These are phyloP conservation scores for Orbilia javanica DNA, from an alignment of 2,329 filamentous ascomycete genomes.

Conservation along the genomic window DNA sequence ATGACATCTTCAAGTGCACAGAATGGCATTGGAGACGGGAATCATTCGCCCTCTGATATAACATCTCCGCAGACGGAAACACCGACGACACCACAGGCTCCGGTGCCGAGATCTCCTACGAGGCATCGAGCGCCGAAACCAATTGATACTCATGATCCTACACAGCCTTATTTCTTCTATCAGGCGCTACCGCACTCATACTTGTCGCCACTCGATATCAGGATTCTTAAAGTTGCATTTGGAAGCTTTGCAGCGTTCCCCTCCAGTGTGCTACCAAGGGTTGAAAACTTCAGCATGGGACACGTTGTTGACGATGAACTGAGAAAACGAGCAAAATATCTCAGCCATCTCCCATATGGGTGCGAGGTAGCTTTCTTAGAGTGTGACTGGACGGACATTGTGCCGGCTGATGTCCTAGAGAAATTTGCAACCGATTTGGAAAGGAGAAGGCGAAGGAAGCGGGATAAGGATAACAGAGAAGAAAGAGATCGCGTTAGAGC, in stretches of 20 bases:
- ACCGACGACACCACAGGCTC: background rate
- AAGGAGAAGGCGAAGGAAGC: constrained; percentile 79
- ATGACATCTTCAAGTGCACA: constrained; percentile 43
- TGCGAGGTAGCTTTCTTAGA: constrained; percentile 92
- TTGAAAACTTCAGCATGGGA: constrained; percentile 89
- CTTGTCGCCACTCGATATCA: constrained; percentile 88
- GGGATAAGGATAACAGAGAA: constrained; percentile 85
- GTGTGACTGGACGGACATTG: constrained; percentile 94
- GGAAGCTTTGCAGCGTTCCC: constrained; percentile 85
- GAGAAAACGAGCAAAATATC: constrained; percentile 85
- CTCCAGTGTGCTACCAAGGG: constrained; percentile 83
- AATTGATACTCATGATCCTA: constrained; percentile 66
- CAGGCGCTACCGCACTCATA: constrained; percentile 89
- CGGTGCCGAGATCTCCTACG: constrained; percentile 40
- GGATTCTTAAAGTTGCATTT: constrained; percentile 90
- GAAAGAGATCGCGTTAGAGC: constrained; percentile 86
- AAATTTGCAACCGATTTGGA: constrained; percentile 82
- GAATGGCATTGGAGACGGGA: constrained; percentile 19
- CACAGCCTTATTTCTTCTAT: constrained; percentile 81
- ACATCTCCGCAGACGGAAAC: background rate
- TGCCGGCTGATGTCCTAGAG: constrained; percentile 79
- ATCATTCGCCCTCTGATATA: background rate
- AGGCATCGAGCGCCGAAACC: constrained; percentile 45
- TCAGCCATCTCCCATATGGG: constrained; percentile 87
- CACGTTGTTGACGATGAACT: constrained; percentile 88